phyloP scores from a whole-genome alignment of 345 rosid species.

The Rhizophora apiculata region DNA sequence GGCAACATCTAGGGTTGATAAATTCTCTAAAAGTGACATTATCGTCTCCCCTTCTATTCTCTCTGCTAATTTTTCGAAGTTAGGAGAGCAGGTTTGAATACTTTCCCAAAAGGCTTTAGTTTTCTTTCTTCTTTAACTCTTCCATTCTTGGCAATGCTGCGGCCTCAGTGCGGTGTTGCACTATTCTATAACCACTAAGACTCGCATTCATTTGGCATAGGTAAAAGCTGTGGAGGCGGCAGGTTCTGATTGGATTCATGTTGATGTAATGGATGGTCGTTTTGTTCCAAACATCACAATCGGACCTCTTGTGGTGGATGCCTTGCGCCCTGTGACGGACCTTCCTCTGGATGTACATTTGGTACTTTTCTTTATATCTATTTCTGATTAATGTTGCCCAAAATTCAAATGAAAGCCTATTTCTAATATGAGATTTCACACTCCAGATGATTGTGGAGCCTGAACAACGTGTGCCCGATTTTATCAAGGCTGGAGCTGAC shows the following conservation, averaged over 20 bases:
- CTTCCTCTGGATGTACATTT: constrained; percentile 97
- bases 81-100: constrained; percentile 78
- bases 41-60: constrained; percentile 94
- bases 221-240: constrained; percentile 89
- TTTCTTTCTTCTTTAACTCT: background rate
- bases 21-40: constrained; percentile 84
- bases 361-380: constrained; percentile 38
- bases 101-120: background rate
- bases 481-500: constrained; percentile 98
- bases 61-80: constrained; percentile 85
- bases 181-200: constrained; percentile 1
- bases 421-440: constrained; percentile 15
- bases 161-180: background rate
- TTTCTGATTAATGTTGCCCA: background rate
- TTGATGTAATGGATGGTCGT: constrained; percentile 98
- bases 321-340: constrained; percentile 90
- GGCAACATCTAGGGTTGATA: constrained; percentile 87
- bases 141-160: background rate
- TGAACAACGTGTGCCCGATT: constrained; percentile 86
- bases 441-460: constrained; percentile 97
- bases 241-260: constrained; percentile 97
- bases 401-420: constrained; percentile 4
- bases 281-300: constrained; percentile 98
- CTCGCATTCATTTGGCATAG: constrained; percentile 38
- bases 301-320: constrained; percentile 93